Conservation (phyloP, 805 yeast genomes). For the baker's yeast (Saccharomyces cerevisiae) region DNA sequence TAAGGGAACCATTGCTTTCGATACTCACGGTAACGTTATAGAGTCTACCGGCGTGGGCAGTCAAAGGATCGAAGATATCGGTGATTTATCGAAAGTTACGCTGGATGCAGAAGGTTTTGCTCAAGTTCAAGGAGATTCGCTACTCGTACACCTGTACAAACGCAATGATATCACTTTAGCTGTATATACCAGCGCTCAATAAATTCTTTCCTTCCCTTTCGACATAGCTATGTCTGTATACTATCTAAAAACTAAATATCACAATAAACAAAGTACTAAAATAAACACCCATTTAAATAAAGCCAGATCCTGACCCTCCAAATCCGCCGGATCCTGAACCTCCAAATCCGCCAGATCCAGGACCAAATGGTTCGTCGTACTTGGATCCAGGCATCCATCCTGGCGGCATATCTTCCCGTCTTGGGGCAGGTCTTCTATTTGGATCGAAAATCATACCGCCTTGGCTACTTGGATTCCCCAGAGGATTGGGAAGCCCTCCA, state of each 20-base stretch:
- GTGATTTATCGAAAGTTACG: constrained; percentile 15
- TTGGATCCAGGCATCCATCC: constrained; percentile 29
- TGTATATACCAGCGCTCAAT: constrained; percentile 12
- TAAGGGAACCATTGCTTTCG: constrained; percentile 27
- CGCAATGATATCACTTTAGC: constrained; percentile 23
- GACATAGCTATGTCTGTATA: background rate
- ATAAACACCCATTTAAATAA: background rate
- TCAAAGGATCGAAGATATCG: constrained; percentile 20
- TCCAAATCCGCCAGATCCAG: constrained; percentile 5
- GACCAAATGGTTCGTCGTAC: constrained; percentile 30
- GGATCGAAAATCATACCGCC: constrained; percentile 33
- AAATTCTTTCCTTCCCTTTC: background rate
- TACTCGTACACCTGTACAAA: constrained; percentile 20
- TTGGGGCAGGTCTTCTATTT: constrained; percentile 5
- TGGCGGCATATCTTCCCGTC: constrained; percentile 16
- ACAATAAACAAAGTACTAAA: background rate
- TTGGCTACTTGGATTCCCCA: constrained; percentile 3
- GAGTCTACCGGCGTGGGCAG: constrained; percentile 27
- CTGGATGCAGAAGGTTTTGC: constrained; percentile 25
- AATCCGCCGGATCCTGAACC: constrained; percentile 6
- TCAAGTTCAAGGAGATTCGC: constrained; percentile 13
- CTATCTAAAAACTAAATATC: background rate
- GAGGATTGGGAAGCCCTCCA: constrained; percentile 3
- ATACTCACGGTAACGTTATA: constrained; percentile 25
- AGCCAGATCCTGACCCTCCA: constrained; percentile 5